These are phyloP conservation scores for Suillus placidus DNA, from an alignment of 768 basidiomycete genomes.

Conservation along the genomic window DNA sequence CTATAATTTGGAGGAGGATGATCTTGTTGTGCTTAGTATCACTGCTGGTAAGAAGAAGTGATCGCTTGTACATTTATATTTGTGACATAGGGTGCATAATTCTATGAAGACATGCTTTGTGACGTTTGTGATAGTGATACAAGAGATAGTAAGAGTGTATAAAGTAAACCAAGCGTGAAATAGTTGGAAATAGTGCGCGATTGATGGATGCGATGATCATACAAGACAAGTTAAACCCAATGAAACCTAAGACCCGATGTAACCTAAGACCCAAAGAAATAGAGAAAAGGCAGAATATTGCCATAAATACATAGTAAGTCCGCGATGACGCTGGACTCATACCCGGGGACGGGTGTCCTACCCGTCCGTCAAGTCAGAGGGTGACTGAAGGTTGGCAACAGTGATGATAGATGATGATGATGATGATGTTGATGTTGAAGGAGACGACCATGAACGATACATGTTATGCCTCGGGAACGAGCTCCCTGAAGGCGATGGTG, in stretches of 20 bases:
- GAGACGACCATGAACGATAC: slow-evolving; percentile 27
- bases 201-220: background rate
- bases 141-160: background rate
- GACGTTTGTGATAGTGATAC: background rate
- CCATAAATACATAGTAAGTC: background rate
- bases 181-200: slow-evolving; percentile 10
- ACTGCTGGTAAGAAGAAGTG: slow-evolving; percentile 77
- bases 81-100: slow-evolving; percentile 9
- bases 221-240: background rate
- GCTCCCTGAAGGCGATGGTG: slow-evolving; percentile 25
- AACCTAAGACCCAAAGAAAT: background rate
- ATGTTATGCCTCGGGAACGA: slow-evolving; percentile 21
- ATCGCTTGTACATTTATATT: slow-evolving; percentile 15
- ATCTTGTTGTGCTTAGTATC: slow-evolving; percentile 75
- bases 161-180: background rate
- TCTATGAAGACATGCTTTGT: slow-evolving; percentile 5
- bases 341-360: background rate
- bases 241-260: background rate
- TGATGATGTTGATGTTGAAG: no score
- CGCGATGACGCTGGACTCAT: background rate
- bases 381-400: background rate
- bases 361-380: background rate
- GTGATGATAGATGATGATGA: background rate
- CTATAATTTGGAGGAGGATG: slow-evolving; percentile 92
- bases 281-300: background rate